Evolutionary conservation across 2,329 filamentous ascomycete genomes (phyloP).

Genomic region (Sclerotinia minor): DNA sequence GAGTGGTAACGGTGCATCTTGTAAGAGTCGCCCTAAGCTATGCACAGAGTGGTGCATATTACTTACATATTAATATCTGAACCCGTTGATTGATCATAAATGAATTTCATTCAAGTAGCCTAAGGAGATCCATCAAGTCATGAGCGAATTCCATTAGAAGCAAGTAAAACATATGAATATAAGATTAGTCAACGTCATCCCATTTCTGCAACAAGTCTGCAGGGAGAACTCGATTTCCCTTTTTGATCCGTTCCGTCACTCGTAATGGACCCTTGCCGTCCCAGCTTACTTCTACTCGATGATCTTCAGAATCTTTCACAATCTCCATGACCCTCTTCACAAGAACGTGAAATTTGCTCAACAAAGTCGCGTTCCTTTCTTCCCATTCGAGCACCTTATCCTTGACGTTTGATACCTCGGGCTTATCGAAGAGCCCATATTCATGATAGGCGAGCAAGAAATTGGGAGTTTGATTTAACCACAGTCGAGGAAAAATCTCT

Average conservation of each 20-base stretch:
- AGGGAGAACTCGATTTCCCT: constrained; percentile 33
- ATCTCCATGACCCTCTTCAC: constrained; percentile 34
- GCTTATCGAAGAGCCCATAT: constrained; percentile 44
- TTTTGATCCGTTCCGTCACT: constrained; percentile 33
- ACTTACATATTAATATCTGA: neutral
- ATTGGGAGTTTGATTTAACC: constrained; percentile 52
- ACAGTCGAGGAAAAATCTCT: constrained; percentile 49
- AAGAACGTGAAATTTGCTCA: constrained; percentile 33
- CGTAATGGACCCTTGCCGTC: constrained; percentile 27
- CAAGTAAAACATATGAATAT: neutral
- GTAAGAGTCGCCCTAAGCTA: neutral
- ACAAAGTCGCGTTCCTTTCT: constrained; percentile 23
- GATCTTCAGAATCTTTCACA: constrained; percentile 28
- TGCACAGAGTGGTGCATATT: neutral
- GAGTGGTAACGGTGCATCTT: neutral
- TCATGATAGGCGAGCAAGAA: constrained; percentile 54
- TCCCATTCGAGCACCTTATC: constrained; percentile 31
- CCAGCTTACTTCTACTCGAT: constrained; percentile 29
- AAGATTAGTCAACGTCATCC: neutral
- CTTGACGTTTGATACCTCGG: constrained; percentile 28
- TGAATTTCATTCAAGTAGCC: too few species aligned
- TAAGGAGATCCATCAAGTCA: neutral
- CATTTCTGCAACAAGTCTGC: constrained; percentile 28
- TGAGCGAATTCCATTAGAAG: neutral
- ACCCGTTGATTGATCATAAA: neutral